Base-by-base conservation (phyloP, 2,329 filamentous ascomycete species). In the Verticillium tricorpus region DNA sequence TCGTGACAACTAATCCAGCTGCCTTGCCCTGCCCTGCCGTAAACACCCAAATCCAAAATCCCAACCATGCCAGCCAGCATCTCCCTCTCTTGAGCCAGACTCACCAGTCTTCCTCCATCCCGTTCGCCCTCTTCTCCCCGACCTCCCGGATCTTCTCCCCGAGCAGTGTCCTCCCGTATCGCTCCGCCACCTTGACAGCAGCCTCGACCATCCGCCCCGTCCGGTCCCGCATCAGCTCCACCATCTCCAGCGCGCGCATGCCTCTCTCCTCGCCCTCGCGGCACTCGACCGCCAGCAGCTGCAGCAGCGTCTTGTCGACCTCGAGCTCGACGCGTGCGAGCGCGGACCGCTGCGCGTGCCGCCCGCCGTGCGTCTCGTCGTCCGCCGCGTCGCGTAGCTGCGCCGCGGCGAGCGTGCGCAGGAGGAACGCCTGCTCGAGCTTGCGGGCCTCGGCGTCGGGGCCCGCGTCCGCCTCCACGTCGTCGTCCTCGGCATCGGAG, bases 201-300 rank as follows among this genome's bases (percentile, higher is more conserved):
- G 94, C 91, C 73, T 97, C 93, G 62, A 97, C 76, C 91, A 97
- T 97, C 73, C 90, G 89, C 19, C 94, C 94, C 63, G 86, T 90
- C 56, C 87, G 82, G 77, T 98, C 93, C 55, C 85, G 85, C 88
- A 99, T 91, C 70, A 99, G 80, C 64, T 85, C 82, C 34, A 96
- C 95, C 69, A 98, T 85, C 77, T 99, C 96, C 39, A 99, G 80
- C 0, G 94, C 94, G 67, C 94, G 92, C 92, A 97, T 97, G 6
- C 93, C 94, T 34, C 90, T 84, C 65, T 98, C 93, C 74, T 99
- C 95, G 55, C 93, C 92, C 67, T 95, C 92, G 63, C 93, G 87
- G 73, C 95, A 99, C 79, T 98, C 95, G 7, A 89, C 80, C 2
- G 92, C 93, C 71, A 99, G 81, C 73, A 98, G 84, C 78, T 97